Percentiles rank a stretch among this genome's conserved stretches.
Conservation (phyloP, 2,329 filamentous ascomycete species). For the Eutypella sp. region DNA sequence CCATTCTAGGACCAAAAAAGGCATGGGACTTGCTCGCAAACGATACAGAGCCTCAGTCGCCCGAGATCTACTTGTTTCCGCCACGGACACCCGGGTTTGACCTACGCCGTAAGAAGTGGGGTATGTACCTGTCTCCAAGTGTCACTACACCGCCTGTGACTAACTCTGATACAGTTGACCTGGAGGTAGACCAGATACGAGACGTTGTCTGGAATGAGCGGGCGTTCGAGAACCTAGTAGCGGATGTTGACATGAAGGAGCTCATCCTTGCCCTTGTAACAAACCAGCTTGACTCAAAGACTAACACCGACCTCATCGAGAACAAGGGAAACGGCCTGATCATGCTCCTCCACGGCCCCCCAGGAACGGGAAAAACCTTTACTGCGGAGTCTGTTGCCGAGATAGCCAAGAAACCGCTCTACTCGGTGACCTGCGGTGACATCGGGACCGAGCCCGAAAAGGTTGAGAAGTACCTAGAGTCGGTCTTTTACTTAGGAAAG, state of each 20-base stretch:
- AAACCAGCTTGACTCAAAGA: conserved; percentile 9
- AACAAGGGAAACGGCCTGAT: conserved; percentile 14
- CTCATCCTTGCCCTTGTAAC: conserved; percentile 17
- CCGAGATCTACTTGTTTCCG: conserved; percentile 9
- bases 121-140: conserved; percentile 2
- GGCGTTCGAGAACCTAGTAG: conserved; percentile 15
- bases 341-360: conserved; percentile 14
- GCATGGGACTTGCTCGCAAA: background rate
- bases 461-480: conserved; percentile 17
- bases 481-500: conserved; percentile 14
- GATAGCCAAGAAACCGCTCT: conserved; percentile 15
- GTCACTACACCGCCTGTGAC: background rate
- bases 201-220: conserved; percentile 17
- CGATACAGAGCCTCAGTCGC: background rate
- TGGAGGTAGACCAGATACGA: conserved; percentile 8
- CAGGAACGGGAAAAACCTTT: conserved; percentile 18
- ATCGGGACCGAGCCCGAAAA: conserved; percentile 16
- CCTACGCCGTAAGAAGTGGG: conserved; percentile 10
- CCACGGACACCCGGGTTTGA: conserved; percentile 6
- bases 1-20: background rate
- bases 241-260: conserved; percentile 13
- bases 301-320: conserved; percentile 6
- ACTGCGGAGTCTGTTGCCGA: conserved; percentile 19
- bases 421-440: conserved; percentile 17
- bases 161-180: conserved; percentile 4